phyloP scores from a whole-genome alignment of 2,329 filamentous ascomycete genomes.

The Fusarium mundagurra region DNA sequence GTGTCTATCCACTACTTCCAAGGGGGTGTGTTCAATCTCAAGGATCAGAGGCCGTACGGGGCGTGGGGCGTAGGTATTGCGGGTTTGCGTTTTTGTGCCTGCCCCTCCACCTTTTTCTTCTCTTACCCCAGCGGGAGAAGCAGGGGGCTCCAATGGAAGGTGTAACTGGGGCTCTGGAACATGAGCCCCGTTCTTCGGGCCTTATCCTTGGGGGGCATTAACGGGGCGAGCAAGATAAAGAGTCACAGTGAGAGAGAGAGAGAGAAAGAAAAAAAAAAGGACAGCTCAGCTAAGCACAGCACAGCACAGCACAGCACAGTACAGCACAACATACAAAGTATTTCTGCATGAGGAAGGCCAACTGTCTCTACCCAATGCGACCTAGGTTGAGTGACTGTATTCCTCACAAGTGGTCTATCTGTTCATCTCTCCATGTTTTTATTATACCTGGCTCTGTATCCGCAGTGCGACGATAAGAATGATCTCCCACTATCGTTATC shows the following conservation, averaged over 20 bases:
- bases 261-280: neutral
- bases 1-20: conserved; percentile 7
- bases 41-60: conserved; percentile 16
- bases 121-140: conserved; percentile 43
- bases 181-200: conserved; percentile 39
- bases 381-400: neutral
- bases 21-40: conserved; percentile 19
- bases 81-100: conserved; percentile 24
- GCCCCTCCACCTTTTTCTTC: conserved; percentile 38
- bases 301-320: neutral
- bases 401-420: neutral
- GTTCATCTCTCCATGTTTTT: neutral
- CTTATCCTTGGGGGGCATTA: conserved; percentile 36
- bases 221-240: conserved; percentile 33
- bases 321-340: neutral
- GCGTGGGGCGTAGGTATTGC: conserved; percentile 30
- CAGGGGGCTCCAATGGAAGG: conserved; percentile 42
- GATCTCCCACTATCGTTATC: conserved; percentile 29
- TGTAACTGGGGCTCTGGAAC: conserved; percentile 35
- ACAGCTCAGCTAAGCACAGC: conserved; percentile 24
- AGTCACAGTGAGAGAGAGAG: conserved; percentile 10
- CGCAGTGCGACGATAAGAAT: conserved; percentile 28
- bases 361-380: conserved; percentile 16
- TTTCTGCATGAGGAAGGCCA: conserved; percentile 9
- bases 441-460: neutral